Evolutionary conservation across 2,329 filamentous ascomycete genomes (phyloP), one percentile per base, ranked within the genome.

Genomic region (Fusarium virguliforme): DNA sequence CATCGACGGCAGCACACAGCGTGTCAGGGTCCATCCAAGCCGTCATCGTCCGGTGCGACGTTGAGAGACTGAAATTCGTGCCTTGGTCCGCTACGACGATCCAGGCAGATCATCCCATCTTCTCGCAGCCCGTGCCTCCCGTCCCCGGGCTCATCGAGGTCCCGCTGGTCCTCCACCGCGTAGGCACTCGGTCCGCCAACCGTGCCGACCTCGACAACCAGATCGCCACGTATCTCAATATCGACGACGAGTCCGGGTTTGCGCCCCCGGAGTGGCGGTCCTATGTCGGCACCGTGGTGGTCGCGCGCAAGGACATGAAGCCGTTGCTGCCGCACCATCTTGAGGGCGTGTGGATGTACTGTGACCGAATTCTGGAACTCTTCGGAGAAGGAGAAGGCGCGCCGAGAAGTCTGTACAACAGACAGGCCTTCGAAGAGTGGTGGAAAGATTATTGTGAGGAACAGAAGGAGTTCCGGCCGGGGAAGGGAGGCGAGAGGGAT

Each of bases 281-380:
- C 8, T 41, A 59, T 32, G 26, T 66, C 38, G 63, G 63, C 37
- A 62, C 58, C 15, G 53, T 62, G 30, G 12, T 65, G 9, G 53
- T 62, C 15, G 63, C 63, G 24, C 63, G 63, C 7, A 65, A 65
- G 41, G 63, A 65, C 30, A 50, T 38, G 38, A 62, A 65, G 63
- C 37, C 48, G 48, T 50, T 66, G 40, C 59, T 48, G n/a, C 59
- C 50, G 2, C 41, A 60, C 8, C 46, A 65, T 57, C 50, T 53
- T 15, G 32, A 53, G 32, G 50, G 50, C 34, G 32, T 53, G 18
- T 53, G 32, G 50, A 53, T 53, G 32, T 53, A 53, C 22, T 53
- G n/a, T 26, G 32, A 53, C 35, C 50, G 9, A 30, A 53, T 53
- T 32, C 22, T 53, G 32, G 50, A 53, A 15, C 50, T 53, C 50